Percentiles rank a stretch among this genome's conserved stretches.
These are phyloP conservation scores for Macrotyloma uniflorum DNA, from an alignment of 306 rosid genomes.

Conservation along the genomic window DNA sequence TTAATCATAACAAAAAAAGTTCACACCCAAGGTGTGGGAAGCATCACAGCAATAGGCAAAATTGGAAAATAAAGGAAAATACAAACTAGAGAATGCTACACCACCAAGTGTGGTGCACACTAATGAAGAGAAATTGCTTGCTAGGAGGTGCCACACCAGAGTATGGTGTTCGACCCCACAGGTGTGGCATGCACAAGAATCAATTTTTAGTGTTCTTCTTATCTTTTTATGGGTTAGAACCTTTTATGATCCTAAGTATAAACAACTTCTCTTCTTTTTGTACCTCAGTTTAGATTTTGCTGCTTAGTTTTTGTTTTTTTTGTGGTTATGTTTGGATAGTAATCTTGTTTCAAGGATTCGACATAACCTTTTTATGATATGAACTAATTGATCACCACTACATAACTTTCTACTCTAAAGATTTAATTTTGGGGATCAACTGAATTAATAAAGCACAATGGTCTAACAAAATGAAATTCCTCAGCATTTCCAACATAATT, in stretches of 20 bases:
- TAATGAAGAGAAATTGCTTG: background rate
- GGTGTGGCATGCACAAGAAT: background rate
- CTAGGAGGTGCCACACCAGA: background rate
- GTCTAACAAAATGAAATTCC: background rate
- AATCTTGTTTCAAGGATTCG: no score
- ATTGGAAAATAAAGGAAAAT: no score
- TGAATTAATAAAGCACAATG: background rate
- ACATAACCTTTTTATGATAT: no score
- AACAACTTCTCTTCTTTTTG: no score
- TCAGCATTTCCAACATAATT: background rate
- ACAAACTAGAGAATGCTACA: background rate
- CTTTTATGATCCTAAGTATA: no score
- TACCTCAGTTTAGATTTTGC: background rate
- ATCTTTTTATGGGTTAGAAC: background rate
- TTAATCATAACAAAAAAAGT: background rate
- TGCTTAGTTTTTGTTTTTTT: background rate
- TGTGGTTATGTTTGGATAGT: no score
- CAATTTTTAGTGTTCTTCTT: background rate
- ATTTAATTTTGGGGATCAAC: background rate
- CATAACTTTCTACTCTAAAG: no score
- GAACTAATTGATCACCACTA: no score
- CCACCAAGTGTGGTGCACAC: background rate
- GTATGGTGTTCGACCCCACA: background rate
- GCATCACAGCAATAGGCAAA: no score
- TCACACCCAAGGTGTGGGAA: background rate